These are phyloP conservation scores for Fusarium abutilonis DNA, from an alignment of 2,329 filamentous ascomycete genomes.

Conservation along the genomic window DNA sequence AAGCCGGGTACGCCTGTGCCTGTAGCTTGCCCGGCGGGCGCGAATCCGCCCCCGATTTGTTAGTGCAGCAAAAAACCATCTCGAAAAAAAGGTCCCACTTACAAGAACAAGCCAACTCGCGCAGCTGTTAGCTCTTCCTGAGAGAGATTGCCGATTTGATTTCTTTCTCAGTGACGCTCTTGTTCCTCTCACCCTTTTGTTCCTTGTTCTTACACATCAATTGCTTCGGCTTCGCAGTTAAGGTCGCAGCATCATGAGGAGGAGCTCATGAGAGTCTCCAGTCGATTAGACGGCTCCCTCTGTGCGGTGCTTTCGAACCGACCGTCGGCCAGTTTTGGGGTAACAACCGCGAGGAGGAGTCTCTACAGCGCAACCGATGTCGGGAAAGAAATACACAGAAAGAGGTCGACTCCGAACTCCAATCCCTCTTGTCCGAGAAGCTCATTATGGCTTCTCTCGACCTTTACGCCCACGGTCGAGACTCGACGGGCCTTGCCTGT, in stretches of 20 bases:
- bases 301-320: slow-evolving; percentile 63
- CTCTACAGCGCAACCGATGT: slow-evolving; percentile 40
- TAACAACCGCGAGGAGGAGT: slow-evolving; percentile 42
- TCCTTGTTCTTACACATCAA: background rate
- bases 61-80: slow-evolving; percentile 42
- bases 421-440: slow-evolving; percentile 47
- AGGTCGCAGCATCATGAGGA: slow-evolving; percentile 57
- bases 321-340: slow-evolving; percentile 49
- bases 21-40: slow-evolving; percentile 31
- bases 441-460: slow-evolving; percentile 55
- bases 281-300: slow-evolving; percentile 68
- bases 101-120: slow-evolving; percentile 38
- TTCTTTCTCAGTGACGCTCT: slow-evolving; percentile 29
- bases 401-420: slow-evolving; percentile 7
- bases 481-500: slow-evolving; percentile 27
- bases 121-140: slow-evolving; percentile 34
- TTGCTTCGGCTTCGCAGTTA: slow-evolving; percentile 26
- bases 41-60: slow-evolving; percentile 30
- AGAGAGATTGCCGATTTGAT: slow-evolving; percentile 34
- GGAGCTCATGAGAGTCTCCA: slow-evolving; percentile 68
- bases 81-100: slow-evolving; percentile 38
- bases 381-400: slow-evolving; percentile 27
- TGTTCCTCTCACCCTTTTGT: background rate
- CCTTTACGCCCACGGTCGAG: slow-evolving; percentile 49
- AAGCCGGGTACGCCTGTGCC: slow-evolving; percentile 21